Evolutionary conservation across 306 rosid species (phyloP), one percentile per base, ranked within the genome.

Genomic region (Prunus salicina): DNA sequence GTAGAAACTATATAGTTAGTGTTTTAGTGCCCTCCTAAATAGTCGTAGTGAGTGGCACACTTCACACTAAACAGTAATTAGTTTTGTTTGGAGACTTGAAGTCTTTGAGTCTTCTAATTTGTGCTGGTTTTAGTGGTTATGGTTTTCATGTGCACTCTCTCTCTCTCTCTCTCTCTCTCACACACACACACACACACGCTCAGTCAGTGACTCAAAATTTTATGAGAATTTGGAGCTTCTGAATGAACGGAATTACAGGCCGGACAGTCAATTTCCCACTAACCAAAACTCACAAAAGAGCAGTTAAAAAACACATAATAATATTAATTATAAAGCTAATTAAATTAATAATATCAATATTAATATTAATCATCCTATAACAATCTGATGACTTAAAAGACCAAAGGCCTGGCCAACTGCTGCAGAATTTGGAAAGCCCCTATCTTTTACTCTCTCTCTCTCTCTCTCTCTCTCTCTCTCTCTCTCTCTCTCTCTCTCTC

Each of bases 291-390:
- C 49, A 55, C 49, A 58, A 45, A 45, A 73, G 52, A 45, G 68
- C 77, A 73, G 68, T 73, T 60, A 25, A 24, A 64, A 66, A 66
- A n/a, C 69, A 64, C 18, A 30, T n/a, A 71, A 71, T 8, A 61
- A 6, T 28, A 61, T 24, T 61, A 25, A 27, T 61, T 61, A 27
- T 6, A 6, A 61, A 12, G 14, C 11, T 56, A n/a, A 56, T 49
- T 49, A 49, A 22, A 13, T 15, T 61, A 13, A 61, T 28, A 12
- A 61, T 12, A 28, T 27, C 24, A 56, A 20, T 20, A 56, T n/a
- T 56, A 7, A 56, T 56, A 24, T 16, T 25, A 10, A 25, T 60
- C 18, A 12, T 60, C 32, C 64, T 60, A 60, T 63, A 30, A 63
- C 20, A 63, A 28, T 63, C 16, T 63, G 67, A 13, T 7, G 67